phyloP scores from a whole-genome alignment of 305 asterid species.

The Salvia sclarea region DNA sequence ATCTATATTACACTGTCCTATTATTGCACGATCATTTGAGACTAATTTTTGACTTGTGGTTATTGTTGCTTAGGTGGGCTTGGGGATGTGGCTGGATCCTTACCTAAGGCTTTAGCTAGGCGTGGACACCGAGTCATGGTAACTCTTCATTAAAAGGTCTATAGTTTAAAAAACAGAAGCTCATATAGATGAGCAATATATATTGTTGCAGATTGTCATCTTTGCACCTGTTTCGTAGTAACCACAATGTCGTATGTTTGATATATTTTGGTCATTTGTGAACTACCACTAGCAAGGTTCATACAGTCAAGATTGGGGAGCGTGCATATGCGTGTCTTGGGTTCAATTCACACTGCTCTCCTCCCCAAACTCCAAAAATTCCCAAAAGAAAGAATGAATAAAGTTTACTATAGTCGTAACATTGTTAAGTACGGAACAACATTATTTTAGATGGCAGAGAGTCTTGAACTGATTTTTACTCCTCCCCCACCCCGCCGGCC shows the following conservation, averaged over 20 bases:
- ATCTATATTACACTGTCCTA: not conserved
- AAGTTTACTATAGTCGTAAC: not conserved
- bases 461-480: conserved; percentile 9
- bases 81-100: conserved; percentile 98
- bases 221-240: not conserved
- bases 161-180: not conserved
- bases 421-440: not conserved
- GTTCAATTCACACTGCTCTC: not conserved
- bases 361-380: too few relatives aligned
- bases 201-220: not conserved
- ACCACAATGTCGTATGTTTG: conserved; percentile 1
- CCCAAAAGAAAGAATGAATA: not conserved
- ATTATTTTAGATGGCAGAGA: not conserved
- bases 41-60: conserved; percentile 28
- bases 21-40: conserved; percentile 2
- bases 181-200: not conserved
- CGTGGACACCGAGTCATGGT: conserved; percentile 99
- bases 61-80: conserved; percentile 72
- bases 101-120: conserved; percentile 94
- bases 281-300: not conserved
- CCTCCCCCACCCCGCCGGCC: not conserved
- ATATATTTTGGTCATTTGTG: not conserved
- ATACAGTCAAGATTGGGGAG: not conserved
- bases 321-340: not conserved
- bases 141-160: conserved; percentile 27